These are phyloP conservation scores for Aspergillus hancockii DNA, from an alignment of 495 filamentous ascomycete species.

Conservation along the genomic window DNA sequence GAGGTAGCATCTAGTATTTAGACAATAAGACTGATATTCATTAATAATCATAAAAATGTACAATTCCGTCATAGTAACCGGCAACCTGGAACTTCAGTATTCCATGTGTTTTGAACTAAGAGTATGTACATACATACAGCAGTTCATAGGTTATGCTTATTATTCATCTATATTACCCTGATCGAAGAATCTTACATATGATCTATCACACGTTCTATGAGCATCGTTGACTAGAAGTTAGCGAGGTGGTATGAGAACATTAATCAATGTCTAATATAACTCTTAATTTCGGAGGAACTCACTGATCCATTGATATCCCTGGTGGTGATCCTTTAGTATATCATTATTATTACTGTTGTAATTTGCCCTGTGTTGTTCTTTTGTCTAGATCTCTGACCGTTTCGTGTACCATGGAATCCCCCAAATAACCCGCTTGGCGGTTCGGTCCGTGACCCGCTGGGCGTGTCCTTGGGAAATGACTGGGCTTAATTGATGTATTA, in stretches of 20 bases:
- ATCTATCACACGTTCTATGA: background rate
- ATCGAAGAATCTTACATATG: background rate
- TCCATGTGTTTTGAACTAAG: background rate
- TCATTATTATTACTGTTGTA: background rate
- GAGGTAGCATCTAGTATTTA: too few relatives aligned
- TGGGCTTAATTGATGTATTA: too few relatives aligned
- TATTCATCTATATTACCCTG: background rate
- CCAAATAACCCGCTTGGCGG: background rate
- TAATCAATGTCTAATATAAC: background rate
- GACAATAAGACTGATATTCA: too few relatives aligned
- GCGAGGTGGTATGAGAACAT: background rate
- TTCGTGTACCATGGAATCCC: background rate
- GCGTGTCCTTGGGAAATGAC: background rate
- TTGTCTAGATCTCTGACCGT: background rate
- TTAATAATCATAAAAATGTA: background rate
- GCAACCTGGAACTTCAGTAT: background rate
- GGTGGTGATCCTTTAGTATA: background rate
- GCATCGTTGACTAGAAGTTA: background rate
- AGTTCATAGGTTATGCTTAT: conserved; percentile 3
- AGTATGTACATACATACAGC: too few relatives aligned
- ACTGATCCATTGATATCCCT: background rate
- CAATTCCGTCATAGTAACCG: background rate
- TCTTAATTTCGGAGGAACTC: background rate
- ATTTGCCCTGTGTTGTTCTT: background rate
- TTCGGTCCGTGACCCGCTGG: background rate